Conservation (phyloP, 1,284 basidiomycete genomes). For the Leccinum subrobustum region DNA sequence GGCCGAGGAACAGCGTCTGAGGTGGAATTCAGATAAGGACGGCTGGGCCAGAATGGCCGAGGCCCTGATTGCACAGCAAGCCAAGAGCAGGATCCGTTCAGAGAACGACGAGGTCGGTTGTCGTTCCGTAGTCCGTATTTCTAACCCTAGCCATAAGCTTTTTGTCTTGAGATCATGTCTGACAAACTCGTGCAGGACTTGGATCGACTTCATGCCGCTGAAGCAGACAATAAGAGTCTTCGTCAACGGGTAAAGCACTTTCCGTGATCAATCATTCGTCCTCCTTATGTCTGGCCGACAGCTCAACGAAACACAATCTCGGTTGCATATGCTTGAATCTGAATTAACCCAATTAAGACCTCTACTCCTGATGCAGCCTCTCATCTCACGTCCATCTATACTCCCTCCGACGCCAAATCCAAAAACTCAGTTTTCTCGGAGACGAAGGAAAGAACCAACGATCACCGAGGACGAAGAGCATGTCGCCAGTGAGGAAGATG, state of each 20-base stretch:
- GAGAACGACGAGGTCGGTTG: slow-evolving; percentile 45
- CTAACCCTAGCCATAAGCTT: not conserved
- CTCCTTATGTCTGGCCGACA: slow-evolving; percentile 21
- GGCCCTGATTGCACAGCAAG: slow-evolving; percentile 52
- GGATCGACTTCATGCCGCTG: slow-evolving; percentile 47
- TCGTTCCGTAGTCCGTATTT: not conserved
- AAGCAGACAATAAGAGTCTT: slow-evolving; percentile 54
- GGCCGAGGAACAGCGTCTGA: slow-evolving; percentile 51
- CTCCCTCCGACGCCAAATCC: slow-evolving; percentile 21
- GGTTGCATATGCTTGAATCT: slow-evolving; percentile 40
- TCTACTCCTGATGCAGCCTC: slow-evolving; percentile 43
- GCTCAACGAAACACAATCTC: slow-evolving; percentile 42
- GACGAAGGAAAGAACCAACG: slow-evolving; percentile 27
- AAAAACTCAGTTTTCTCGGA: slow-evolving; percentile 20
- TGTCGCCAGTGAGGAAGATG: slow-evolving; percentile 29
- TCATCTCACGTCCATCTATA: slow-evolving; percentile 24
- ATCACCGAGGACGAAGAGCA: slow-evolving; percentile 26
- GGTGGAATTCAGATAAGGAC: slow-evolving; percentile 59
- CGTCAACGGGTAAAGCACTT: slow-evolving; percentile 48
- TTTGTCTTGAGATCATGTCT: slow-evolving; percentile 3
- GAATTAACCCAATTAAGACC: slow-evolving; percentile 46
- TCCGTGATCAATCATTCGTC: not conserved
- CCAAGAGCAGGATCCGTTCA: slow-evolving; percentile 34
- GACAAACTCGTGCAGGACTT: slow-evolving; percentile 41
- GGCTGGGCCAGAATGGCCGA: slow-evolving; percentile 62